Evolutionary conservation across 2,329 filamentous ascomycete genomes (phyloP).

Genomic region (Rasamsonia emersonii): DNA sequence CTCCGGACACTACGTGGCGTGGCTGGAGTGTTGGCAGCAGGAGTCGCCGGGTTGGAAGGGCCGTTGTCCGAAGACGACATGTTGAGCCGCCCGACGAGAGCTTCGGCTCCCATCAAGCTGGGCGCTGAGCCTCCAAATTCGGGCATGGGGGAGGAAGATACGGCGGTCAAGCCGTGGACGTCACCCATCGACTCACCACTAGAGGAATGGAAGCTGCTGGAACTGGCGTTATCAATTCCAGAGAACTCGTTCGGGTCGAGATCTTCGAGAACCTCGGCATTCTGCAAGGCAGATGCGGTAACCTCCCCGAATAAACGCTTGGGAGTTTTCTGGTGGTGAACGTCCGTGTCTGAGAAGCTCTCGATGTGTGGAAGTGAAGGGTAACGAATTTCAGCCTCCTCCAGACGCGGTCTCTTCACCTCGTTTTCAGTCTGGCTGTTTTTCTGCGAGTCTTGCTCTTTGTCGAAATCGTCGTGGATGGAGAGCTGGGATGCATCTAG

Average conservation of each 20-base stretch:
- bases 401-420: constrained; percentile 28
- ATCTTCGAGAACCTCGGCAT: constrained; percentile 40
- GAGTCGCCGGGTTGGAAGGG: constrained; percentile 20
- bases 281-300: constrained; percentile 45
- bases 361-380: constrained; percentile 34
- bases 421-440: no score
- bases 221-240: constrained; percentile 23
- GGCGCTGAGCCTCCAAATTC: constrained; percentile 31
- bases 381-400: constrained; percentile 28
- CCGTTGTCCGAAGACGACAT: constrained; percentile 37
- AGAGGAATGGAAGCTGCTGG: constrained; percentile 32
- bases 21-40: constrained; percentile 22
- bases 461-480: constrained; percentile 41
- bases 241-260: constrained; percentile 20
- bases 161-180: constrained; percentile 27
- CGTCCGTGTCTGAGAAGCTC: constrained; percentile 20
- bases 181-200: constrained; percentile 32
- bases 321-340: constrained; percentile 19
- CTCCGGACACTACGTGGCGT: constrained; percentile 23
- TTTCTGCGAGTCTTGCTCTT: constrained; percentile 26
- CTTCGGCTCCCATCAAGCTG: constrained; percentile 41
- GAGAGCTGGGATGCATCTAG: constrained; percentile 56
- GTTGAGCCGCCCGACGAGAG: constrained; percentile 38
- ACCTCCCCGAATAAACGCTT: constrained; percentile 55
- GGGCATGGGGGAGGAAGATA: constrained; percentile 28